Percentiles rank a stretch among this genome's conserved stretches.
Conservation (phyloP, 768 basidiomycete genomes). For the Trametes sanguinea region DNA sequence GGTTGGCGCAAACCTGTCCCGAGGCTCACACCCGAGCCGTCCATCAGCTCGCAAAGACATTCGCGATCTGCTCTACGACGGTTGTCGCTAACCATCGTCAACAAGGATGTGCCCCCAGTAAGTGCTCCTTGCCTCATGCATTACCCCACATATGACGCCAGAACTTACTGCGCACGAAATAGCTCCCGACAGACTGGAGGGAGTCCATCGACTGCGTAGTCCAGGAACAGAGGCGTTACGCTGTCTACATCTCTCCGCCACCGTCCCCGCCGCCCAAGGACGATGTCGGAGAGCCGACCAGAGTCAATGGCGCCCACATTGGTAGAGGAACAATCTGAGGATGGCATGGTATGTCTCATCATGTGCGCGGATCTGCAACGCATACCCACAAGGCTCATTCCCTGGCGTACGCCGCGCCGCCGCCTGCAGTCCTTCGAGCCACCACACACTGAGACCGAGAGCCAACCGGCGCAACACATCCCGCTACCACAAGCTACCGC, state of each 20-base stretch:
- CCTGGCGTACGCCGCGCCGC: conserved; percentile 8
- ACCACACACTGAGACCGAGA: not conserved
- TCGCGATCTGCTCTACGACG: conserved; percentile 9
- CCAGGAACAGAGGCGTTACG: conserved; percentile 18
- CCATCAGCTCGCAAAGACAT: conserved; percentile 35
- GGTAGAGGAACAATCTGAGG: conserved; percentile 7
- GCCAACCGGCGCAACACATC: not conserved
- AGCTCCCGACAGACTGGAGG: conserved; percentile 34
- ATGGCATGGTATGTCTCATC: not conserved
- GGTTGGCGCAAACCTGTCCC: conserved; percentile 76
- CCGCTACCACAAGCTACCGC: conserved; percentile 10
- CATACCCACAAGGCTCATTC: conserved; percentile 7
- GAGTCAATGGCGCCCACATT: conserved; percentile 16
- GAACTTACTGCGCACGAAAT: conserved; percentile 6
- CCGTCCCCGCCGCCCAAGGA: conserved; percentile 17
- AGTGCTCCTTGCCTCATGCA: conserved; percentile 9
- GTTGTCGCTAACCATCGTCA: conserved; percentile 24
- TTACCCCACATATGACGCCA: conserved; percentile 14
- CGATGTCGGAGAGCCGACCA: conserved; percentile 6
- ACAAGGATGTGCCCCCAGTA: conserved; percentile 32
- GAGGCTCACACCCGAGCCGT: conserved; percentile 64
- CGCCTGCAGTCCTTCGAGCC: conserved; percentile 16
- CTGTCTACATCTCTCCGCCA: conserved; percentile 17
- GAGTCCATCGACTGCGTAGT: conserved; percentile 24
- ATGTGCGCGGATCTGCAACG: conserved; percentile 4